Evolutionary conservation across 768 basidiomycete species (phyloP).

Genomic region (Kwoniella sp.): DNA sequence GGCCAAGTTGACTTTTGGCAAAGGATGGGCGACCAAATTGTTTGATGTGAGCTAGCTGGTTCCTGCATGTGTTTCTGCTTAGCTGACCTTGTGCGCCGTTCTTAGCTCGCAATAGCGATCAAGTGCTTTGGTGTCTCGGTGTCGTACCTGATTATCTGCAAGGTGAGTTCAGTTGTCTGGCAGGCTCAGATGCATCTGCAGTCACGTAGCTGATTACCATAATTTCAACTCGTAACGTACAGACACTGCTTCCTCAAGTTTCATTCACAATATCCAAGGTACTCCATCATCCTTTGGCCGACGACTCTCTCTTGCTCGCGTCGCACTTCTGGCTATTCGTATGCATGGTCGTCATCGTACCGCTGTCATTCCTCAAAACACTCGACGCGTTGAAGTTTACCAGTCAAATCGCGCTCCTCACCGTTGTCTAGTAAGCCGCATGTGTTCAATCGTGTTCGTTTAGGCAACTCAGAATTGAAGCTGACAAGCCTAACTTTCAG

Average conservation of each 20-base stretch:
- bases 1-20: constrained; percentile 80
- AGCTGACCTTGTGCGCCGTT: constrained; percentile 1
- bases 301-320: constrained; percentile 53
- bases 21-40: constrained; percentile 56
- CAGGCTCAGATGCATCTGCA: too few species aligned
- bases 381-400: constrained; percentile 86
- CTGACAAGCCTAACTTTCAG: constrained; percentile 33
- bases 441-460: background rate
- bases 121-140: constrained; percentile 97
- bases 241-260: constrained; percentile 90
- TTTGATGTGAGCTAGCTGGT: constrained; percentile 66
- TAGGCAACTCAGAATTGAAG: too few species aligned
- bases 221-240: constrained; percentile 42
- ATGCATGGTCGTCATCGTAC: constrained; percentile 70
- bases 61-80: background rate
- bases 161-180: constrained; percentile 38
- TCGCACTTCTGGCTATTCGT: constrained; percentile 81
- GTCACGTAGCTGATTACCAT: background rate
- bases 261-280: constrained; percentile 79
- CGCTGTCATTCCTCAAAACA: constrained; percentile 78
- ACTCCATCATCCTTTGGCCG: constrained; percentile 64
- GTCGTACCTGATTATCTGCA: constrained; percentile 64
- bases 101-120: constrained; percentile 76
- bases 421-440: constrained; percentile 72
- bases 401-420: constrained; percentile 86